Evolutionary conservation across 2,329 filamentous ascomycete genomes (phyloP).

Genomic region (Alternaria postmessia): DNA sequence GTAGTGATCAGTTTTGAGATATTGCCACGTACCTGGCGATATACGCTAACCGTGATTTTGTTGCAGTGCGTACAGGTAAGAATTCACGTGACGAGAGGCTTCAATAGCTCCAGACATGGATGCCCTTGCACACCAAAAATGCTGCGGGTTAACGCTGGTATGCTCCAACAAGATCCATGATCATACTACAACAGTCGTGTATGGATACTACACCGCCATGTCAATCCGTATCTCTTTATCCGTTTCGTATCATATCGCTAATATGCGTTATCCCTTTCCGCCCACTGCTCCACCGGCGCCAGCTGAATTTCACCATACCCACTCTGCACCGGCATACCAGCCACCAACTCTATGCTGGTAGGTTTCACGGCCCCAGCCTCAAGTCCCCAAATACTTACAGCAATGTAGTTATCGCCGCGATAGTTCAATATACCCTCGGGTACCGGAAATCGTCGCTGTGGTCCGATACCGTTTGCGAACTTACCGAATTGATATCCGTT

Average conservation of each 20-base stretch:
- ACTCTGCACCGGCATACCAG: constrained; percentile 55
- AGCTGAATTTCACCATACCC: constrained; percentile 25
- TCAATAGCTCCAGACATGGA: not conserved
- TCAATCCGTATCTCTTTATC: not conserved
- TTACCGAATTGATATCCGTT: constrained; percentile 78
- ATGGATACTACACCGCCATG: not conserved
- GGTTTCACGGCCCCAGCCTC: constrained; percentile 65
- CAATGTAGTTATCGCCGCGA: constrained; percentile 71
- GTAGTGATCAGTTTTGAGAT: not conserved
- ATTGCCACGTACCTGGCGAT: not conserved
- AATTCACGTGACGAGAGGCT: not conserved
- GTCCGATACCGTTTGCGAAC: constrained; percentile 72
- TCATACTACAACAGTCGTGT: not conserved
- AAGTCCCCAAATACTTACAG: constrained; percentile 72
- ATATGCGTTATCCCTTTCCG: constrained; percentile 24
- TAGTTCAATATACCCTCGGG: constrained; percentile 77
- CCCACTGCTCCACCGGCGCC: constrained; percentile 27
- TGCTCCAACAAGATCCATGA: not conserved
- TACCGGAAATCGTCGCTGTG: constrained; percentile 73
- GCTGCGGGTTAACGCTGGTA: not conserved
- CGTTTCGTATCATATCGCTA: not conserved
- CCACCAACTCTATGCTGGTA: constrained; percentile 60
- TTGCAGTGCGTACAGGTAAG: not conserved
- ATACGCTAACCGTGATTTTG: not conserved
- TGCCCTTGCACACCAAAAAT: not conserved